Base-by-base conservation (phyloP, 2,329 filamentous ascomycete species). In the Sphaerulina vaccinii region DNA sequence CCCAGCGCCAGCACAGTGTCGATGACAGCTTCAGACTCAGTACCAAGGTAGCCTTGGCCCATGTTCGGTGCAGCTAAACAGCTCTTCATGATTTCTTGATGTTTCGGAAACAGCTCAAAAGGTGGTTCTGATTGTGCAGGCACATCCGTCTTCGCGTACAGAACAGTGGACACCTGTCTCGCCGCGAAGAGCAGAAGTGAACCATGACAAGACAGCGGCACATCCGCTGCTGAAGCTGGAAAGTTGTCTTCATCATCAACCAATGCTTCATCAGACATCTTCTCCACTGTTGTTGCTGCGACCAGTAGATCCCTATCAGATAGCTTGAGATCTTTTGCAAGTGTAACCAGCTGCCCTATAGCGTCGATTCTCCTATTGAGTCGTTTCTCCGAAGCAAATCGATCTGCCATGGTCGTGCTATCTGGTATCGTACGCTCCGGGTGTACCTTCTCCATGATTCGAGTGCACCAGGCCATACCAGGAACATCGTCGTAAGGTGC, bases 311-410 rank as follows among this genome's bases (percentile, higher is more conserved):
- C 72, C 7, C 73, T 62, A 9, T 75, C 75, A 19, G 74, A 66
- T 21, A 83, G 60, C 1, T 73, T 75, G 22, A 83, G 69, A 58
- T 83, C 80, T 46, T 81, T 77, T 13, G 85, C 80, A 47, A 89
- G 73, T 15, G 85, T 82, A 74, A 84, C 84, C 19, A 91, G 71
- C 63, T 90, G 84, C 0, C 87, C 87, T n/a, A 88, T 77, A 40
- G 87, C 79, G 5, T 81, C 79, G 55, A 88, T 82, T 52, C 81
- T 77, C 13, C 79, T 79, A 52, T 82, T 77, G 24, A 89, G 70
- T 35, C 77, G 71, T 35, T 83, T 77, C 11, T 87, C 79, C 36
- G 85, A 77, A 38, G 82, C 81, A 61, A 87, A 91, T 3, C 79
- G 77, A 57, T 84, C 79, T 41, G 81, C 78, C 60, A 83, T 76